Base-by-base conservation (phyloP, 441 rosid genomes). In the Populus trichocarpa region DNA sequence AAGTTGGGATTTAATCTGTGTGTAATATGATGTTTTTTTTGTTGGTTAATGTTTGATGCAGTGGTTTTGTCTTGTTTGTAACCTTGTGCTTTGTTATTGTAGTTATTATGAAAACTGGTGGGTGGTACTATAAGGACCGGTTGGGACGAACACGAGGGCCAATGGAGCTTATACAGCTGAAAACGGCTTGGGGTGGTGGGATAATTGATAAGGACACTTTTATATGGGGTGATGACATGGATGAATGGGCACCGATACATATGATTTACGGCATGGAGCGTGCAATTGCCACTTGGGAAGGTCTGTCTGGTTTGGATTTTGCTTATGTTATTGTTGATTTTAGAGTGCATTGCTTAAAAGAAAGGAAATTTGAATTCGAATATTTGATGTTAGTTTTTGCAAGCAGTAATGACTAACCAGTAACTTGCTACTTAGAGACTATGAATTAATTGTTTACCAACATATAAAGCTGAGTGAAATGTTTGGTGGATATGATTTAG, bases 211-310 rank as follows among this genome's bases (percentile, higher is more conserved):
- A 89, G 73, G 87, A 93, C 77, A 95, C 99, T 22, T 93, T 95
- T 85, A 75, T 95, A 61, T 95, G 99, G 99, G 92, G 92, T 23
- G 96, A 92, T 42, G 99, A 91, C 85, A 86, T 95, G 96, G 98
- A 93, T 83, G 99, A 92, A 85, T 95, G 98, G 99, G 97, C 92
- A 7, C 99, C 99, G 2, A 95, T 95, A 84, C 96, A 90, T 81
- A 95, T 95, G 99, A 82, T 95, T 77, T 93, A 95, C 70, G 98
- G 97, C 86, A 72, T 95, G 87, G 99, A 95, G 81, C 93, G 85
- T 57, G 96, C 98, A 9, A 91, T 93, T 84, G 98, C 93, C 70
- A 91, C 98, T 79, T 95, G 99, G 99, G 98, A 95, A 91, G 98
- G 99, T 95, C 77, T 74, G 84, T 83, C 18, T 38, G 25, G 53